Evolutionary conservation across 164 flowering plant species (phyloP).

Genomic region (Umbellularia californica): DNA sequence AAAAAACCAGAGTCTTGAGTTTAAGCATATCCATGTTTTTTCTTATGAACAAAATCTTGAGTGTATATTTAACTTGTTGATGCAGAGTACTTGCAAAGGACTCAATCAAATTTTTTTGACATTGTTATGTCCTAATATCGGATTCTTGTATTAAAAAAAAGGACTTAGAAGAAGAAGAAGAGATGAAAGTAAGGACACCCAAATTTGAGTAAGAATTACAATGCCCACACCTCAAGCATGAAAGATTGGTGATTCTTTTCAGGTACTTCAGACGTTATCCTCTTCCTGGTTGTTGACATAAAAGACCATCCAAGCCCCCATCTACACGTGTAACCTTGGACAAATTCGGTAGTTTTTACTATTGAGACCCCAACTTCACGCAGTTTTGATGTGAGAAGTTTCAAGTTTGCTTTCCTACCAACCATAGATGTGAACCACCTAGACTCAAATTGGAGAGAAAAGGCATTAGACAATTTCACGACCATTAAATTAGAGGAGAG

Average conservation of each 20-base stretch:
- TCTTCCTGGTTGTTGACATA: constrained; percentile 52
- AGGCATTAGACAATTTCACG: not conserved
- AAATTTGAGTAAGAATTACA: not conserved
- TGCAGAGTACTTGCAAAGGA: too few relatives aligned
- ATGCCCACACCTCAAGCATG: constrained; percentile 68
- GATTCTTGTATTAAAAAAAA: not conserved
- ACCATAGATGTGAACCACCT: constrained; percentile 98
- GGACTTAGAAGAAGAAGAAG: not conserved
- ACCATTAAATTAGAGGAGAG: not conserved
- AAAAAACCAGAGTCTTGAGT: too few relatives aligned
- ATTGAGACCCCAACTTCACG: constrained; percentile 67
- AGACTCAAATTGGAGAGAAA: constrained; percentile 4
- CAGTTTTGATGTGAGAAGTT: constrained; percentile 56
- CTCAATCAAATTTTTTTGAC: too few relatives aligned
- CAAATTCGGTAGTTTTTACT: constrained; percentile 93
- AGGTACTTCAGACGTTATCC: constrained; percentile 29
- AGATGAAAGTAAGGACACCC: not conserved
- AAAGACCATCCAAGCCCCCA: constrained; percentile 99
- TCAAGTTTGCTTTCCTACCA: constrained; percentile 79
- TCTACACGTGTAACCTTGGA: constrained; percentile 85
- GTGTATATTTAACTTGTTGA: too few relatives aligned
- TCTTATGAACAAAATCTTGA: too few relatives aligned
- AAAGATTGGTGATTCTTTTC: constrained; percentile 55
- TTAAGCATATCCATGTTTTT: too few relatives aligned
- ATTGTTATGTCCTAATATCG: too few relatives aligned